A percentile compares a stretch with the other conserved stretches of the same genome.
phyloP scores from a whole-genome alignment of 352 stramenopile species.

The Blastocystis sp. region DNA sequence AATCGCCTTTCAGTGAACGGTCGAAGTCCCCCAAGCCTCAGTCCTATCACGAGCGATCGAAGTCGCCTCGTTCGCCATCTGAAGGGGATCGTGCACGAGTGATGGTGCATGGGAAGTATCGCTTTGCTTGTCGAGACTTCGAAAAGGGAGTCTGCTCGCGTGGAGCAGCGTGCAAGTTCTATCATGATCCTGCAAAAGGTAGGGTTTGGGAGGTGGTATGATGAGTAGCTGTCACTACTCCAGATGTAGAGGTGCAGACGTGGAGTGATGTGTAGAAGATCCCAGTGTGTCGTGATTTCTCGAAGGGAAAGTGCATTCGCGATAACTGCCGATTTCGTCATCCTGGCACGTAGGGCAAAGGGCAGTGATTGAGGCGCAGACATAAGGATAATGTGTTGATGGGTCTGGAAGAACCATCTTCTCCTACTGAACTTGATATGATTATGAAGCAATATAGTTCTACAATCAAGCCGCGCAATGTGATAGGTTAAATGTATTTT shows the following conservation, averaged over 20 bases:
- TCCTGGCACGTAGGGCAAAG: not conserved
- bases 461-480: slow-evolving; percentile 10
- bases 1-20: not conserved
- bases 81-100: not conserved
- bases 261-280: slow-evolving; percentile 51
- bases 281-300: slow-evolving; percentile 32
- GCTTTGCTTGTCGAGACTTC: slow-evolving; percentile 51
- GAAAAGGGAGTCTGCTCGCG: slow-evolving; percentile 46
- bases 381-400: slow-evolving; percentile 60
- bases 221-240: slow-evolving; percentile 41
- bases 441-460: slow-evolving; percentile 61
- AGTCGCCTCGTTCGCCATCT: not conserved
- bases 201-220: not conserved
- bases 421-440: slow-evolving; percentile 3
- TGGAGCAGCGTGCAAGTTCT: slow-evolving; percentile 60
- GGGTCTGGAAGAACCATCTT: slow-evolving; percentile 10
- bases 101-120: not conserved
- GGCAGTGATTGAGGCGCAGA: not conserved
- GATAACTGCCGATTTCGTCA: slow-evolving; percentile 56
- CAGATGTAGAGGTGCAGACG: not conserved
- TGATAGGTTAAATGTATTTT: not conserved
- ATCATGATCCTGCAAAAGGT: slow-evolving; percentile 57
- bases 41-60: not conserved
- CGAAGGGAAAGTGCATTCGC: slow-evolving; percentile 30
- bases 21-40: not conserved